phyloP scores from a whole-genome alignment of 1,284 basidiomycete genomes.

The Abortiporus biennis region DNA sequence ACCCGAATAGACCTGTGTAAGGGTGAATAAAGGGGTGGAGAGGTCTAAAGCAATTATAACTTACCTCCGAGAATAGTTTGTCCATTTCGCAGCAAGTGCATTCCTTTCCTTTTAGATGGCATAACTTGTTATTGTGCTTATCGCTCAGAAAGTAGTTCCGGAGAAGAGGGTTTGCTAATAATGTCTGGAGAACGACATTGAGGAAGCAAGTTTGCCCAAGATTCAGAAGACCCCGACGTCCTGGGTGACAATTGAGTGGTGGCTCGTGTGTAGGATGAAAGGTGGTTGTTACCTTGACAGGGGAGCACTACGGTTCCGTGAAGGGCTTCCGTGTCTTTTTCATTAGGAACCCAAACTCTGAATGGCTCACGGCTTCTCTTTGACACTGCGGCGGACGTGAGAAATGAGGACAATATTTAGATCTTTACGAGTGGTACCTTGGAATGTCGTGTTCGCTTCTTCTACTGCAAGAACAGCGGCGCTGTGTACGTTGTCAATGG shows the following conservation, averaged over 20 bases:
- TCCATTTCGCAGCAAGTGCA: conserved; percentile 98
- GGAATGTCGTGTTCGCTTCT: conserved; percentile 44
- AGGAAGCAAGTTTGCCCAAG: conserved; percentile 95
- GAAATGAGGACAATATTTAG: not conserved
- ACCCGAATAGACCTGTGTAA: conserved; percentile 61
- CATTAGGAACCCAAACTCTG: conserved; percentile 35
- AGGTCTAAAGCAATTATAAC: conserved; percentile 3
- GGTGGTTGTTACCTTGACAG: conserved; percentile 50
- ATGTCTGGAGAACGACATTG: conserved; percentile 89
- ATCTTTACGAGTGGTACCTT: conserved; percentile 25
- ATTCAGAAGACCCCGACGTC: conserved; percentile 84
- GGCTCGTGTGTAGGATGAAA: not conserved
- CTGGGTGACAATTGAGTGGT: conserved; percentile 28
- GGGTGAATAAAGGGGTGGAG: conserved; percentile 4
- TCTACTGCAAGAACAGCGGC: conserved; percentile 37
- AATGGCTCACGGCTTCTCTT: conserved; percentile 38
- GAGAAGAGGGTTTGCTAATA: conserved; percentile 88
- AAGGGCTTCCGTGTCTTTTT: conserved; percentile 31
- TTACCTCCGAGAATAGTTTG: conserved; percentile 80
- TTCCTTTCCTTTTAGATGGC: conserved; percentile 50
- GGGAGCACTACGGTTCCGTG: conserved; percentile 35
- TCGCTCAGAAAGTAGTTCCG: conserved; percentile 90
- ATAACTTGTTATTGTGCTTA: conserved; percentile 68
- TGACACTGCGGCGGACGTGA: conserved; percentile 23
- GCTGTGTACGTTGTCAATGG: conserved; percentile 34